Evolutionary conservation across 2,329 filamentous ascomycete genomes (phyloP).

Genomic region (Colletotrichum limetticola): DNA sequence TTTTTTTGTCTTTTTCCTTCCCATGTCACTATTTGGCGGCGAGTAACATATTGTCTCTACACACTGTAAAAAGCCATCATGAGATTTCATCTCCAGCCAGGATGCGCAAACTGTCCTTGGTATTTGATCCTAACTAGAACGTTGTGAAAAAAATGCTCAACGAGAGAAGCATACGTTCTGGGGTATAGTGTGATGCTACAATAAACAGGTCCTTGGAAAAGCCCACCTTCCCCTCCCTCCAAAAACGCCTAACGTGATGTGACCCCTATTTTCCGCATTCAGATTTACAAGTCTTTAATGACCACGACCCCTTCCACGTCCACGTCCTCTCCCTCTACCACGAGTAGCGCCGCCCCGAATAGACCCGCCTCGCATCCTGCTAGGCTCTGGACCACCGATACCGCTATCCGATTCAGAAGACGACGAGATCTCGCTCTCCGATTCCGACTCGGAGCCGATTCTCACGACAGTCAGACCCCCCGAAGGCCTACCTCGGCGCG

Average conservation of each 20-base stretch:
- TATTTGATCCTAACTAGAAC: not conserved
- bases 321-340: constrained; percentile 22
- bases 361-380: not conserved
- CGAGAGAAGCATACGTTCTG: not conserved
- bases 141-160: not conserved
- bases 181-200: not conserved
- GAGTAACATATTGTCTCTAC: too few relatives aligned
- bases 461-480: constrained; percentile 28
- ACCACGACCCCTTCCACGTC: constrained; percentile 14
- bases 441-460: constrained; percentile 32
- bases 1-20: too few relatives aligned
- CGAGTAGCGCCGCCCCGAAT: not conserved
- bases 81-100: too few relatives aligned
- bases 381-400: constrained; percentile 13
- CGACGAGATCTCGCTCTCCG: constrained; percentile 25
- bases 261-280: not conserved
- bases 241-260: not conserved
- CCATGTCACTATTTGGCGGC: too few relatives aligned
- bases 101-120: too few relatives aligned
- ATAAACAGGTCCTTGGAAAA: not conserved
- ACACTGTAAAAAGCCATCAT: too few relatives aligned
- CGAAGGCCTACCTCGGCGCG: constrained; percentile 13
- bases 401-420: constrained; percentile 27
- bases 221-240: not conserved
- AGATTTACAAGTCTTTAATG: not conserved